Base-by-base conservation (phyloP, 2,329 filamentous ascomycete genomes). In the Calonectria multiphialidica region DNA sequence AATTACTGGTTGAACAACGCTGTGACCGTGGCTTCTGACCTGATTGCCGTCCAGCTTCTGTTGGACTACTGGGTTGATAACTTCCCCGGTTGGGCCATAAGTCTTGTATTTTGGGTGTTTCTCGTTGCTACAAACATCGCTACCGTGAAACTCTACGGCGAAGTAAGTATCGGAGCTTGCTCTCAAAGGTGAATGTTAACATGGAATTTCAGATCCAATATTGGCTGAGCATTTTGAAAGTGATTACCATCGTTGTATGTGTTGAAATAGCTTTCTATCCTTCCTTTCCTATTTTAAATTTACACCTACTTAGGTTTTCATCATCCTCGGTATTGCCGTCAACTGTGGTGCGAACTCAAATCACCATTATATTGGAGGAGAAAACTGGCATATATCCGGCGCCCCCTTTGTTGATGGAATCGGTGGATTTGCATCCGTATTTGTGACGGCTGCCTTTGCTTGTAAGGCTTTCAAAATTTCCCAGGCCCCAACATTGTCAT, bases 1-100 rank as follows among this genome's bases (percentile, higher is more conserved):
- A 90, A 90, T 74, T 90, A 90, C 80, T 93, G 90, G 90, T 92
- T 92, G 76, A 92, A 93, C 79, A 90, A 93, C 81, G 91, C 90
- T 33, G 82, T 84, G 0, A 83, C 82, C 0, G 83, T 81, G 2
- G 91, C 91, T 0, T 85, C 90, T 0, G 91, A 93, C 81, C 82
- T 93, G 35, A 89, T 92, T 28, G 82, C 82, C 1, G 72, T 84
- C 23, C 82, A 84, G 87, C 82, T 93, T 2, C 77, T 93, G 1
- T 81, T 92, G 66, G 81, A 90, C 57, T 93, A 91, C 78, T 93
- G 91, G 91, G 89, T 37, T 25, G 86, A 89, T 57, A 87, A 88
- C 71, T 90, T 93, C 65, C 91, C 91, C 0, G 90, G 90, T 2
- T 92, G 90, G 87, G 91, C 88, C 0, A 83, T 93, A 53, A 91